Base-by-base conservation (phyloP, 495 filamentous ascomycete genomes). In the Penicillium angulare region DNA sequence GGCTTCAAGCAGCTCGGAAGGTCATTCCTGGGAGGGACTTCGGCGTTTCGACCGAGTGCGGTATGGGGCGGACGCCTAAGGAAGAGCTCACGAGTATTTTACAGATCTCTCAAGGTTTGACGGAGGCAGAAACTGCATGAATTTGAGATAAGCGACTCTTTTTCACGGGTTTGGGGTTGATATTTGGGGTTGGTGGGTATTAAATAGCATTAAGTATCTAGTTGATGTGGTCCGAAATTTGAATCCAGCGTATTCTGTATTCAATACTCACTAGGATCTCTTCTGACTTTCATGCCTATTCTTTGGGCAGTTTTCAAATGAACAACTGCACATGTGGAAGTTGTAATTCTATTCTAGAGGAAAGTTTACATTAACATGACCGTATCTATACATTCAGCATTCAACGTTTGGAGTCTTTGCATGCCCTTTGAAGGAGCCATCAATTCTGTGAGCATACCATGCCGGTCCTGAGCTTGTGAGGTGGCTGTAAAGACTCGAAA, bases 21-120 rank as follows among this genome's bases (percentile, higher is more conserved):
- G 22, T 53, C n/a, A 23, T 52, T 17, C 10, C 18, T 0, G 16
- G 24, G 2, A 42, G 1, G 6, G 15, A 44, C 16, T 72, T 74
- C 55, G 69, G 73, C 15, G 60, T 77, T 32, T 56, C 61, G 9
- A 74, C 71, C 1, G 75, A 76, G 55, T 78, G 75, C 47, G 70
- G 74, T 20, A 60, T 69, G 39, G 75, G 73, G 0, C 56, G 74
- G 29, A 71, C 64, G 21, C 60, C 74, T 13, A 48, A 41, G 9
- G 70, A 67, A 31, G 63, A 77, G 27, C 57, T 77, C 12, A 60
- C 66, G 3, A 68, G 60, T 50, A 59, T 61, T 15, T 20, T 61
- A 16, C 20, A 54, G n/a, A 49, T 60, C 24, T 33, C 44, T 21
- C 9, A 23, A 22, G 12, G 13, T 21, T 12, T 39, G 35, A 32